Evolutionary conservation across 2,329 filamentous ascomycete genomes (phyloP).

Genomic region (Clathrospora elynae): DNA sequence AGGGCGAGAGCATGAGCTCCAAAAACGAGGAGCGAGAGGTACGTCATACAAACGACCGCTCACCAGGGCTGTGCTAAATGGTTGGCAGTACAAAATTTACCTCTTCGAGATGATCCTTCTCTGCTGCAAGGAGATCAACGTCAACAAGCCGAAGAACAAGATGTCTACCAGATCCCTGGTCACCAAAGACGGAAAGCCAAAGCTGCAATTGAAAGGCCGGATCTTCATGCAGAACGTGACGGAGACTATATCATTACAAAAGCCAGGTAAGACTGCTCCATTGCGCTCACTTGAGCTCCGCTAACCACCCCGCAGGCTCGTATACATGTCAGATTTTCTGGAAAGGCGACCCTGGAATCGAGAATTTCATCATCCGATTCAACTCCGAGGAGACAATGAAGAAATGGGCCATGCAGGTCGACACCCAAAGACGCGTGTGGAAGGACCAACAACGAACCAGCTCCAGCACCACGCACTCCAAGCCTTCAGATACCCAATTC

Average conservation of each 20-base stretch:
- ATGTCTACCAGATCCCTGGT: slow-evolving; percentile 70
- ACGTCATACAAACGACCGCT: slow-evolving; percentile 39
- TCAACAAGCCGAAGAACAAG: slow-evolving; percentile 76
- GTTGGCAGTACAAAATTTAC: slow-evolving; percentile 88
- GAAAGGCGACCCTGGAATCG: slow-evolving; percentile 94
- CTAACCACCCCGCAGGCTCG: slow-evolving; percentile 63
- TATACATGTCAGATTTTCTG: slow-evolving; percentile 98
- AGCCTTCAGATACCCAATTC: slow-evolving; percentile 72
- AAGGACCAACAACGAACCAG: slow-evolving; percentile 58
- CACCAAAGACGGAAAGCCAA: slow-evolving; percentile 74
- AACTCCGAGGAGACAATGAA: slow-evolving; percentile 89
- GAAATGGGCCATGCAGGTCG: slow-evolving; percentile 84
- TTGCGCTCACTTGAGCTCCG: background rate
- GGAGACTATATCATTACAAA: slow-evolving; percentile 84
- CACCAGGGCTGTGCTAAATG: slow-evolving; percentile 5
- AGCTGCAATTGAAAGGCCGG: slow-evolving; percentile 88
- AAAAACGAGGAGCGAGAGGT: slow-evolving; percentile 93
- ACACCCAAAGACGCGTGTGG: slow-evolving; percentile 68
- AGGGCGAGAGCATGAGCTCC: slow-evolving; percentile 70
- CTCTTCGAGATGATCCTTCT: slow-evolving; percentile 94
- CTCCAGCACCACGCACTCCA: slow-evolving; percentile 54
- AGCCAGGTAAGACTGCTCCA: slow-evolving; percentile 69
- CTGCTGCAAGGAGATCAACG: slow-evolving; percentile 93
- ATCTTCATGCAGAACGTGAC: slow-evolving; percentile 99
- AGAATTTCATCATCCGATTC: slow-evolving; percentile 96